Evolutionary conservation across 192 early-diverging fungal species (phyloP), one percentile per base, ranked within the genome.

Genomic region (Dissophora ornata): DNA sequence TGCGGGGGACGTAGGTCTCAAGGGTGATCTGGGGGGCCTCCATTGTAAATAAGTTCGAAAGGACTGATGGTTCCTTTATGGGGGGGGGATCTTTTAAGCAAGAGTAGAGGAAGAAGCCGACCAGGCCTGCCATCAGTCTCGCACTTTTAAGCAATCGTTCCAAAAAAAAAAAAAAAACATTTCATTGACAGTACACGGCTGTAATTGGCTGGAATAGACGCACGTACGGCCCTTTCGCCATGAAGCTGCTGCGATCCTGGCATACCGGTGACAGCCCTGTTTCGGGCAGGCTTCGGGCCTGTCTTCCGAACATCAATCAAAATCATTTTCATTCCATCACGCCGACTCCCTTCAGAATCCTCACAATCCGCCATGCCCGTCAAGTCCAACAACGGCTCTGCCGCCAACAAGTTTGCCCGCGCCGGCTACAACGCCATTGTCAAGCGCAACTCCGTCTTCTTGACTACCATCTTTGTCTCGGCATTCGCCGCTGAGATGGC

Each of bases 401-500:
- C 65, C 30, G 64, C 57, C 73, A 77, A 75, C 67, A 68, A 57
- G 52, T 69, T 74, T 24, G 67, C 73, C 29, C 84, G 85, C 54
- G 36, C 58, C 25, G 52, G 86, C 36, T 90, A 90, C 73, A 87
- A 85, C 79, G 82, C 84, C 69, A 57, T 92, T 69, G 88, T 91
- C 88, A 83, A 85, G 80, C 83, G 86, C 69, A 90, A 88, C 83
- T 90, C 92, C 5, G 80, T 85, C 68, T 94, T 90, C 67, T 64
- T 94, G 52, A 57, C 79, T 58, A 80, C 85, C 69, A 87, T 93
- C 70, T 89, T 93, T 48, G 85, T 74, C 73, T 67, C 84, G 30
- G 93, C 91, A 19, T 91, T 92, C 68, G 88, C 80, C 26, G 89
- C 88, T 79, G 90, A 94, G 79, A 82, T 93, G 60, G 87, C 71